Base-by-base conservation (phyloP, 177 flowering plant species). In the Tripterygium wilfordii region DNA sequence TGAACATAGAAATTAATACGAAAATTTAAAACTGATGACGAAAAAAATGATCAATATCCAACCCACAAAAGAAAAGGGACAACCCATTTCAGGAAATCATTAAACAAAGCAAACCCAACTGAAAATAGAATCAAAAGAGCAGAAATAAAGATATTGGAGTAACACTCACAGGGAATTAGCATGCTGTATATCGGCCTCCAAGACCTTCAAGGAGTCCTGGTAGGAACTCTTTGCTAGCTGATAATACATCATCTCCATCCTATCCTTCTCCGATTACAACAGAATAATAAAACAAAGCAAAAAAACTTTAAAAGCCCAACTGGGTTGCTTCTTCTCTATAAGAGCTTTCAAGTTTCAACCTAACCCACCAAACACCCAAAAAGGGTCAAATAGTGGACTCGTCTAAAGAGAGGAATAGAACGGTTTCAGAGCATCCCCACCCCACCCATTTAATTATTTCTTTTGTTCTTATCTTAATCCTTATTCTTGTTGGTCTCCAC, bases 141-240 rank as follows among this genome's bases (percentile, higher is more conserved):
- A 3, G 29, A 45, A 38, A 36, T 20, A 15, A 6, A 42, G 46
- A 32, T 37, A 23, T 12, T 17, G 41, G 45, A 53, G 41, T 8
- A 42, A 14, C 57, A 67, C 97, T 76, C 40, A 89, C 96, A 89
- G 27, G 57, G 83, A 43, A 71, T 89, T 87, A 8, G 94, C 96
- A 61, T 84, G 79, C 45, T 87, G 83, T 20, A 89, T 75, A 69
- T 89, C 96, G 53, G 85, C 85, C 60, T 89, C 97, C 36, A 89
- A 45, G 16, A 69, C 73, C 57, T 82, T 80, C 19, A 86, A 45
- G 21, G 81, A 74, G 16, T 89, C 97, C 58, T 72, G 70, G 54
- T 62, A 77, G 47, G 94, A 84, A 60, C 74, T 64, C 66, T 65
- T 70, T 1, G 65, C 58, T 36, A 80, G 57, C 71, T 79, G 82